These are phyloP conservation scores for Fusarium brevicatenulatum DNA, from an alignment of 2,329 filamentous ascomycete genomes.

Conservation along the genomic window DNA sequence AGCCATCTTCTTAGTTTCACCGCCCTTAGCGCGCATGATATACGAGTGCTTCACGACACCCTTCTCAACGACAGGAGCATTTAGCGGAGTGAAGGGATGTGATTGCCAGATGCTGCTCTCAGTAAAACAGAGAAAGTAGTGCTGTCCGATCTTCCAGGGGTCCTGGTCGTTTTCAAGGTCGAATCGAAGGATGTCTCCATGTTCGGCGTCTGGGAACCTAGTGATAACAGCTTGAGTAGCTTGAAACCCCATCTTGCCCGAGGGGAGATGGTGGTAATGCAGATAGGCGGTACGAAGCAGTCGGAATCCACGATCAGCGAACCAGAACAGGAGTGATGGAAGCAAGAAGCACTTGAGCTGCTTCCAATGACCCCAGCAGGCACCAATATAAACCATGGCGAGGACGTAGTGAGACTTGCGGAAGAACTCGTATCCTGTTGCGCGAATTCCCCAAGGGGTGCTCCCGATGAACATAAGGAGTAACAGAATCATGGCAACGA, in stretches of 20 bases:
- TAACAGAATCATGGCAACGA: slow-evolving; percentile 73
- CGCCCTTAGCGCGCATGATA: slow-evolving; percentile 66
- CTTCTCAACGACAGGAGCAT: slow-evolving; percentile 56
- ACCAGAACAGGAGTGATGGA: slow-evolving; percentile 71
- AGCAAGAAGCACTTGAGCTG: slow-evolving; percentile 75
- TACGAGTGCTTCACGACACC: slow-evolving; percentile 63
- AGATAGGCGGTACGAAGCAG: slow-evolving; percentile 67
- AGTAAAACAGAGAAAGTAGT: slow-evolving; percentile 77
- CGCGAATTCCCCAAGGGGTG: slow-evolving; percentile 64
- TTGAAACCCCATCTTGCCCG: slow-evolving; percentile 62
- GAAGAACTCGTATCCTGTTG: slow-evolving; percentile 82
- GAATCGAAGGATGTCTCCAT: slow-evolving; percentile 71
- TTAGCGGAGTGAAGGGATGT: slow-evolving; percentile 75
- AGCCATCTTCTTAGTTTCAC: slow-evolving; percentile 68
- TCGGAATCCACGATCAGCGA: slow-evolving; percentile 70
- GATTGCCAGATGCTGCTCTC: slow-evolving; percentile 76
- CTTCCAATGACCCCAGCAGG: slow-evolving; percentile 80
- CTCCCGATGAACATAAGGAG: slow-evolving; percentile 70
- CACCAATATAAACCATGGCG: slow-evolving; percentile 78
- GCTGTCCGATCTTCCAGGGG: slow-evolving; percentile 73
- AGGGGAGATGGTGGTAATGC: slow-evolving; percentile 64
- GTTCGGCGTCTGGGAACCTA: slow-evolving; percentile 64
- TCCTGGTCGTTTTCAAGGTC: slow-evolving; percentile 71
- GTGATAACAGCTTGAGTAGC: slow-evolving; percentile 57
- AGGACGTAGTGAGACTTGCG: slow-evolving; percentile 78